phyloP scores from a whole-genome alignment of 1,139 yeast genomes.

The Taphrina communis region DNA sequence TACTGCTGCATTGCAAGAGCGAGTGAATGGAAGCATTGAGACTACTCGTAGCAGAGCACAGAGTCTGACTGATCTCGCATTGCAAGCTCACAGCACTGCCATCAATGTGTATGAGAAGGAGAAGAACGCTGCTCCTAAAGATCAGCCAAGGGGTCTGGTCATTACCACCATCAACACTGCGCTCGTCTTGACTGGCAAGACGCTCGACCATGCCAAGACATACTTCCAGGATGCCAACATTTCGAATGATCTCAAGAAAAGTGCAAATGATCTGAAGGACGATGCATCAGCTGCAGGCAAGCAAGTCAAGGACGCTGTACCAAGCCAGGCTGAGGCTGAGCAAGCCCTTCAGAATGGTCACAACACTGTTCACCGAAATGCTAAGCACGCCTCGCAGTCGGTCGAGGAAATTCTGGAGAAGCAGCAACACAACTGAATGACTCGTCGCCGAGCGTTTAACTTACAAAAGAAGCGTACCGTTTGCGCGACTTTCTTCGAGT shows the following conservation, averaged over 20 bases:
- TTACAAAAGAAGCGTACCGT: too few species aligned
- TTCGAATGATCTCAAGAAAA: background rate
- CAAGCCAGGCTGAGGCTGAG: constrained; percentile 15
- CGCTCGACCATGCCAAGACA: constrained; percentile 21
- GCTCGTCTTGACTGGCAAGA: constrained; percentile 22
- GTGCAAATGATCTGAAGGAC: constrained; percentile 10
- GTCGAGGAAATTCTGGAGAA: constrained; percentile 16
- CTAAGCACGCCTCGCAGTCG: constrained; percentile 17
- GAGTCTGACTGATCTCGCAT: constrained; percentile 20
- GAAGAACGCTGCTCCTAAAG: constrained; percentile 28
- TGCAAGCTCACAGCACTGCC: constrained; percentile 23
- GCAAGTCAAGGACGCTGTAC: constrained; percentile 17
- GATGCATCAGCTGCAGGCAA: constrained; percentile 5
- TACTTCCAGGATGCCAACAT: constrained; percentile 26
- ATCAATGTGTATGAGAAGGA: constrained; percentile 17
- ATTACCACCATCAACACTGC: constrained; percentile 28
- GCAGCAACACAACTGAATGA: constrained; percentile 16
- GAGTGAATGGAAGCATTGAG: constrained; percentile 26
- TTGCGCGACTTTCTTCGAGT: background rate
- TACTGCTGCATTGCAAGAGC: constrained; percentile 12
- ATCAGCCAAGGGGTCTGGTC: constrained; percentile 26
- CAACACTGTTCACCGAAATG: constrained; percentile 4
- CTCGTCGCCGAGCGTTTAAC: too few species aligned
- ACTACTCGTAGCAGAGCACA: constrained; percentile 28
- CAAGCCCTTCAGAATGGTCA: constrained; percentile 19